These are phyloP conservation scores for Coleophoma crateriformis DNA, from an alignment of 2,329 filamentous ascomycete genomes.

Conservation along the genomic window DNA sequence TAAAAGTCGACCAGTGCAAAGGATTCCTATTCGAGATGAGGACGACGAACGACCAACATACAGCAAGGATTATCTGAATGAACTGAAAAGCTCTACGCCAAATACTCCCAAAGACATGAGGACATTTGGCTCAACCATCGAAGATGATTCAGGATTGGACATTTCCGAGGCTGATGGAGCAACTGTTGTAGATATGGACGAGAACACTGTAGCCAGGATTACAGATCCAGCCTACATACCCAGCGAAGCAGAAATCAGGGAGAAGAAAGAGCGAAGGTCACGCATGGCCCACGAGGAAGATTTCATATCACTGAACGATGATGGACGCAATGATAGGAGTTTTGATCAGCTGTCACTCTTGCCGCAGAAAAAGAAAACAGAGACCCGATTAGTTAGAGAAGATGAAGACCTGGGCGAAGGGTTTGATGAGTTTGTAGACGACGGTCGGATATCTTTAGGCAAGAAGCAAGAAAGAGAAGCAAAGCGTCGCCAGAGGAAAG, in stretches of 20 bases:
- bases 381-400: slow-evolving; percentile 72
- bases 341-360: slow-evolving; percentile 29
- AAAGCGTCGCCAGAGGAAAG: slow-evolving; percentile 57
- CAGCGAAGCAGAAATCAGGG: slow-evolving; percentile 77
- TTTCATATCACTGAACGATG: slow-evolving; percentile 59
- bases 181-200: slow-evolving; percentile 50
- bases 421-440: slow-evolving; percentile 86
- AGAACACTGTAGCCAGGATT: slow-evolving; percentile 10
- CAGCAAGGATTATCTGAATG: slow-evolving; percentile 78
- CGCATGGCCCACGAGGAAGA: slow-evolving; percentile 70
- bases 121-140: slow-evolving; percentile 34
- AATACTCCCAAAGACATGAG: slow-evolving; percentile 66
- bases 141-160: slow-evolving; percentile 51
- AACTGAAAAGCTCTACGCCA: slow-evolving; percentile 80
- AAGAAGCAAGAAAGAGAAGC: slow-evolving; percentile 73
- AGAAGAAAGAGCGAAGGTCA: slow-evolving; percentile 86
- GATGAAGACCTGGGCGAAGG: slow-evolving; percentile 93
- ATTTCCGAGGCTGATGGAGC: slow-evolving; percentile 57
- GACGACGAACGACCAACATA: slow-evolving; percentile 74
- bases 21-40: slow-evolving; percentile 31
- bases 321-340: slow-evolving; percentile 40
- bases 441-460: slow-evolving; percentile 74
- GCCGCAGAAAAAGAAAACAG: slow-evolving; percentile 54
- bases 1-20: slow-evolving; percentile 33
- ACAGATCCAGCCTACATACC: slow-evolving; percentile 53